Base-by-base conservation (phyloP, 176 grass and related monocot genomes). In the Areca catechu region DNA sequence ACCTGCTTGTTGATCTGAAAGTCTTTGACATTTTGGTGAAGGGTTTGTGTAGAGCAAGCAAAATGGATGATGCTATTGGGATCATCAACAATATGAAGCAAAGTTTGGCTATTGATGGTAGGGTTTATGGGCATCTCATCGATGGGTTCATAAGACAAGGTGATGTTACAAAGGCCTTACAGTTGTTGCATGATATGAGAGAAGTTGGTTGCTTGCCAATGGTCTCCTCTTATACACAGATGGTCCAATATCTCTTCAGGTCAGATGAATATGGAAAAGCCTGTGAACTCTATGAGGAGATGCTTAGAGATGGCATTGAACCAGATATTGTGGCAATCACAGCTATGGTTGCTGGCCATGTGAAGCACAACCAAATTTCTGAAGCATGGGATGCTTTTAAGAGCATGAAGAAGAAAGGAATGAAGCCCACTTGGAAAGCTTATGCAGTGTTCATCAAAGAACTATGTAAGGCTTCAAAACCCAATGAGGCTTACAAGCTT, bases 401-500 rank as follows among this genome's bases (percentile, higher is more conserved):
- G 62, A 66, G 63, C 24, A 75, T 80, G 69, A 78, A 65, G 69
- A 63, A 80, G 76, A 77, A 77, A 43, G 73, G 69, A 20, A 65
- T 75, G 51, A 79, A 19, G 66, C 85, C 72, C 22, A 89, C 62
- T 66, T 30, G 76, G 66, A 86, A 95, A 74, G 72, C 73, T 69
- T 95, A 95, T 69, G 75, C 49, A 66, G 76, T 89, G 52, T 86
- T 95, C 65, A 86, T 95, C 66, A 83, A 83, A 49, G 76, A 89
- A 61, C 76, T 95, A 12, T 89, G 90, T 63, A 82, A 82, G 73
- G 90, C 67, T 15, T 85, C 73, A 14, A 74, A 72, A 61, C 85
- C 82, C 71, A 68, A 69, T 24, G 82, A 95, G 55, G 76, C 90
- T 6, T 60, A 78, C 14, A 67, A 77, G 72, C 75, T 95, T 77